Base-by-base conservation (phyloP, 139 green algal genomes). In the Limnomonas spitsbergensis region DNA sequence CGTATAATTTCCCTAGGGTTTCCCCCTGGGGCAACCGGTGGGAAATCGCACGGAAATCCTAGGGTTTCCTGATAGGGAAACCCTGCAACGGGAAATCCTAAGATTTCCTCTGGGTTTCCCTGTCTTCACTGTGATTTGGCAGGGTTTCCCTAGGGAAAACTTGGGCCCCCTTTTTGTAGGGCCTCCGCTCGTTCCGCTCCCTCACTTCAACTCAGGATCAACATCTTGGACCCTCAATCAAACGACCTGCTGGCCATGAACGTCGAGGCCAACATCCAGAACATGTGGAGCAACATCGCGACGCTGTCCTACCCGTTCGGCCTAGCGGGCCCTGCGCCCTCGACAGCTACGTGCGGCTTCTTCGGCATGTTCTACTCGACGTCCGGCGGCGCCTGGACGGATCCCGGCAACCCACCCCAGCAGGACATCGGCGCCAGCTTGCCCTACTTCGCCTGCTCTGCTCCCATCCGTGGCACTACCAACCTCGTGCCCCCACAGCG, bases 351-450 rank as follows among this genome's bases (percentile, higher is more conserved):
- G 27, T 72, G 61, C 29, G 61, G 61, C 27, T 72, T 72, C 61
- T 72, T 72, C 29, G 61, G 61, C 26, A 37, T 37, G 27, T 72
- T 72, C 61, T 72, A 72, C 61, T 72, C 61, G 27, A 72, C 61
- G 29, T 20, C 27, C 27, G 26, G 9, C 26, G 61, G 61, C 26
- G 29, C 61, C 7, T 72, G 24, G 9, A 20, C 27, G 7, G 29
- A 72, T 20, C 61, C 61, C 29, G 61, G 27, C 9, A 34, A 37
- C 29, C 27, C 29, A 24, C 6, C 29, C 9, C 61, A 72, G 29
- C 61, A 72, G 61, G 27, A 20, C 29, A 36, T 72, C 27, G 61
- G 27, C 26, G 9, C 61, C 61, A 72, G 24, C 61, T 7, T 39
- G 61, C 61, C 61, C 9, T 72, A 39, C 61, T 72, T 39, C 29